Conservation (phyloP, 176 grass and related monocot genomes). For the Aegilops sharonensis region DNA sequence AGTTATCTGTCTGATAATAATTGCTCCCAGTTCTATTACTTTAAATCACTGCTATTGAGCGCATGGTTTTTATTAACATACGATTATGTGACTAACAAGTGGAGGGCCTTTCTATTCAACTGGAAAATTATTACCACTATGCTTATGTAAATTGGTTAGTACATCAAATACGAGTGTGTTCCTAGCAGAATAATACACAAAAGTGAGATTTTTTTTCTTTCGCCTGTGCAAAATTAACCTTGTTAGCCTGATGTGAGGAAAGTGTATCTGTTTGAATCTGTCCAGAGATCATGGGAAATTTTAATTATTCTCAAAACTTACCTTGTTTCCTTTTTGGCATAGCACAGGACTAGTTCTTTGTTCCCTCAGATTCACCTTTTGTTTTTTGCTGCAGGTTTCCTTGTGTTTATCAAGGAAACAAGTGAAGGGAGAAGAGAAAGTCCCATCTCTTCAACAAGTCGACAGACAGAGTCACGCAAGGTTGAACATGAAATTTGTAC, state of each 20-base stretch:
- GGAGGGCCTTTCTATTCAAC: too few species aligned
- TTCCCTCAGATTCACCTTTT: background rate
- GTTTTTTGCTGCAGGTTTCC: background rate
- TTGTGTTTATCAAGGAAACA: background rate
- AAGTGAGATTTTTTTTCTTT: too few species aligned
- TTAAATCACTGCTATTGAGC: too few species aligned
- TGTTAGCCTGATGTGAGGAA: background rate
- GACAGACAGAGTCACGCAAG: background rate
- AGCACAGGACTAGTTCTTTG: background rate
- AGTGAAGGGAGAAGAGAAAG: background rate
- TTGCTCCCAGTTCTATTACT: too few species aligned
- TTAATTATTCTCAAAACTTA: background rate
- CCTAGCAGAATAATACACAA: too few species aligned
- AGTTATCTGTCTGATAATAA: too few species aligned
- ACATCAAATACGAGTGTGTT: too few species aligned
- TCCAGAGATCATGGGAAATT: background rate
- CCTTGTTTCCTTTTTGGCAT: background rate
- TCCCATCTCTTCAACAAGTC: background rate
- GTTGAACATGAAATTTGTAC: background rate
- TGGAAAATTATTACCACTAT: too few species aligned
- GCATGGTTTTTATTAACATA: too few species aligned
- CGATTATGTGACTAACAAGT: too few species aligned
- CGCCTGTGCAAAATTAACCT: too few species aligned
- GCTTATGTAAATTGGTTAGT: too few species aligned
- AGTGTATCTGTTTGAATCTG: background rate